Percentiles rank a stretch among this genome's conserved stretches.
Evolutionary conservation across 805 yeast species (phyloP).

Genomic region (Teunomyces lycoperdinae): DNA sequence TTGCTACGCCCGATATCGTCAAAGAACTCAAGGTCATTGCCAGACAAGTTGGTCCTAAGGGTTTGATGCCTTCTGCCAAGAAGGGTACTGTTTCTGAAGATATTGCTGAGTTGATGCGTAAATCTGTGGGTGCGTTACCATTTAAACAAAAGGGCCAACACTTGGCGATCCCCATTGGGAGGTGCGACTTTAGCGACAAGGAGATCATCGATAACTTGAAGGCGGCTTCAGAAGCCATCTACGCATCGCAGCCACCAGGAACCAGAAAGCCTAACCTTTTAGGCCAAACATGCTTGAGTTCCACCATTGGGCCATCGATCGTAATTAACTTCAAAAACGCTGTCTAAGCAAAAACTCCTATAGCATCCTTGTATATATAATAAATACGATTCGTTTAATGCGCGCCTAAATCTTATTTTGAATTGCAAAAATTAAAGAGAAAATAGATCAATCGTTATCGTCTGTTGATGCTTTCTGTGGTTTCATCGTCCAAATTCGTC

Average conservation of each 20-base stretch:
- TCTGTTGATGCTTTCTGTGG: not conserved
- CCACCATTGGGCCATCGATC: slow-evolving; percentile 79
- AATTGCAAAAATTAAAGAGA: no score
- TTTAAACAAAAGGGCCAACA: slow-evolving; percentile 70
- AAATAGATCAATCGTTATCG: not conserved
- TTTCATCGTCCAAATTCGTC: slow-evolving; percentile 11
- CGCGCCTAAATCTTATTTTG: no score
- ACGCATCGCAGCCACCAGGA: slow-evolving; percentile 52
- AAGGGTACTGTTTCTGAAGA: slow-evolving; percentile 83
- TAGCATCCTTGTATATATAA: slow-evolving; percentile 8
- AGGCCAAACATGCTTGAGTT: slow-evolving; percentile 65
- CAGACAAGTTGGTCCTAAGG: slow-evolving; percentile 82
- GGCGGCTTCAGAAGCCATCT: slow-evolving; percentile 63
- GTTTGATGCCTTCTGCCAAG: slow-evolving; percentile 83
- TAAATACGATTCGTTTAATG: not conserved
- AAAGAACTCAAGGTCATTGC: slow-evolving; percentile 65
- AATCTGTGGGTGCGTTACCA: slow-evolving; percentile 64
- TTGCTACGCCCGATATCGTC: slow-evolving; percentile 81
- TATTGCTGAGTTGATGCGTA: slow-evolving; percentile 48
- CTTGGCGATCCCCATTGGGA: slow-evolving; percentile 69
- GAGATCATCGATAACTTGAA: slow-evolving; percentile 71
- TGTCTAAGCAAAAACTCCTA: slow-evolving; percentile 9
- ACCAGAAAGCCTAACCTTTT: slow-evolving; percentile 65
- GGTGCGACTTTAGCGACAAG: slow-evolving; percentile 71
- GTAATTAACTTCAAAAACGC: slow-evolving; percentile 46